Percentiles rank a stretch among this genome's conserved stretches.
Conservation (phyloP, 306 rosid genomes). For the Sechiopsis laciniata region DNA sequence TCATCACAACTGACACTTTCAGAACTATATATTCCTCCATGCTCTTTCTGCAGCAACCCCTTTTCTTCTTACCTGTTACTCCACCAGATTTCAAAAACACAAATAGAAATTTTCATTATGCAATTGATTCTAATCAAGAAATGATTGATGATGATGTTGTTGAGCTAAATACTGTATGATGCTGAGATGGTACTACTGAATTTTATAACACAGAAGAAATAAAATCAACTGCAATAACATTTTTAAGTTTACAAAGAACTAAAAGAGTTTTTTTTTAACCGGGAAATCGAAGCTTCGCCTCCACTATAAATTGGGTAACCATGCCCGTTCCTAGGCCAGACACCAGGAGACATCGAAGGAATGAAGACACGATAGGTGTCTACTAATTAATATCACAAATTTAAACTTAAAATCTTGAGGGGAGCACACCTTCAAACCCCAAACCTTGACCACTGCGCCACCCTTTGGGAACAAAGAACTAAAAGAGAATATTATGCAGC, state of each 20-base stretch:
- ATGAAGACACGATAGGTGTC: too few species aligned
- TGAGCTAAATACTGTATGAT: background rate
- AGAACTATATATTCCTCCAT: background rate
- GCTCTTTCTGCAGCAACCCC: conserved; percentile 10
- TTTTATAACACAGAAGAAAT: background rate
- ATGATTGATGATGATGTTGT: background rate
- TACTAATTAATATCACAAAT: too few species aligned
- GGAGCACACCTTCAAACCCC: too few species aligned
- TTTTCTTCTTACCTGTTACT: background rate
- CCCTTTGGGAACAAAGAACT: too few species aligned
- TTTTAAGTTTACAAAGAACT: background rate
- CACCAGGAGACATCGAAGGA: too few species aligned
- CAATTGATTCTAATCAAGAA: background rate
- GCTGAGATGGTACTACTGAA: background rate
- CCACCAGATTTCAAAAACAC: background rate
- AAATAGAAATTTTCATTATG: background rate
- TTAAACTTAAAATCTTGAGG: too few species aligned
- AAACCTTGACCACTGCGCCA: too few species aligned
- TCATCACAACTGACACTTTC: conserved; percentile 11
- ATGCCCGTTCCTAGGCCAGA: too few species aligned
- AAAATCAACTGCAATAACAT: background rate
- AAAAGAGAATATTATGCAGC: background rate
- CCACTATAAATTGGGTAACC: too few species aligned
- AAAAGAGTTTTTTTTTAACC: background rate
- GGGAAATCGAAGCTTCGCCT: too few species aligned